Conservation (phyloP, 768 basidiomycete genomes). For the Pleurotus citrinopileatus region DNA sequence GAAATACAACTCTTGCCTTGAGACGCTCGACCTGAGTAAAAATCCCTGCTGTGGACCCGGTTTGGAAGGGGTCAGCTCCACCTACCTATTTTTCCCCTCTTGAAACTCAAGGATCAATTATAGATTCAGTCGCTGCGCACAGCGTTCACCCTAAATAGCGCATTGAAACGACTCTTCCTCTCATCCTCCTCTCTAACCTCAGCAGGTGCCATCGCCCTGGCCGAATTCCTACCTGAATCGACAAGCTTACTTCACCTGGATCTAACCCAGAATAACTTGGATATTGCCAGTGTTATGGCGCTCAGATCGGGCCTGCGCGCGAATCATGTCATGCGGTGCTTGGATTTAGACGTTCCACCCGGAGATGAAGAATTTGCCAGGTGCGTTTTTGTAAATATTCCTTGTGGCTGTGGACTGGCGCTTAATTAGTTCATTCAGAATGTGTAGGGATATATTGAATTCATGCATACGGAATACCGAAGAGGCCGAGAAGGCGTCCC, state of each 20-base stretch:
- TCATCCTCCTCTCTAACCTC: constrained; percentile 79
- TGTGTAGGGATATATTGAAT: constrained; percentile 88
- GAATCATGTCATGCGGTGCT: constrained; percentile 84
- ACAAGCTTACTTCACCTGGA: constrained; percentile 88
- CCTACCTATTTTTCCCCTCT: background rate
- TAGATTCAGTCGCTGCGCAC: constrained; percentile 87
- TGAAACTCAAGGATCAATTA: background rate
- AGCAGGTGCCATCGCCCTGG: constrained; percentile 88
- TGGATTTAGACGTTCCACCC: constrained; percentile 91
- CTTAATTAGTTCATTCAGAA: constrained; percentile 31
- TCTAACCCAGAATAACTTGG: constrained; percentile 77
- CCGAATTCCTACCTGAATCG: constrained; percentile 94
- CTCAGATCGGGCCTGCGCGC: constrained; percentile 81
- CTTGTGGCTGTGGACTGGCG: background rate
- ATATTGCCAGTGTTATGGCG: constrained; percentile 91
- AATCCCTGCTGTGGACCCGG: constrained; percentile 92
- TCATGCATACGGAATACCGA: constrained; percentile 94
- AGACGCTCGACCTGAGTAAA: constrained; percentile 89
- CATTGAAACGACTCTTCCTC: constrained; percentile 90
- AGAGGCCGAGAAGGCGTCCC: constrained; percentile 56
- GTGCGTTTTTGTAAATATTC: constrained; percentile 28
- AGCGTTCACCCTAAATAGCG: constrained; percentile 88
- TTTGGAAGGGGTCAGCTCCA: constrained; percentile 77
- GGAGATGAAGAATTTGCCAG: constrained; percentile 78
- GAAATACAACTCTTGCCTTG: constrained; percentile 94